Evolutionary conservation across 305 asterid genomes (phyloP).

Genomic region (Fraxinus sp.): DNA sequence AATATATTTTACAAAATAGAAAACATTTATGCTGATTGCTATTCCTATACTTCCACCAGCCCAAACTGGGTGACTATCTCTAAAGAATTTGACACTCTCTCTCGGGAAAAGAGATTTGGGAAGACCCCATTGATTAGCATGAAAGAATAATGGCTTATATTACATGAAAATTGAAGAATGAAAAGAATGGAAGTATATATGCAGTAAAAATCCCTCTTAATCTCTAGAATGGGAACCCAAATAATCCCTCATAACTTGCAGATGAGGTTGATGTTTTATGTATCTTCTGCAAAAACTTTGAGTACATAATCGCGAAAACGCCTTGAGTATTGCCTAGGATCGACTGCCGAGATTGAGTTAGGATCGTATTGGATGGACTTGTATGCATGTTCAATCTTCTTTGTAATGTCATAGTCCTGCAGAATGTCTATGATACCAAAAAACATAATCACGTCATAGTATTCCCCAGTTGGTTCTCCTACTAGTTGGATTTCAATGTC

Average conservation of each 20-base stretch:
- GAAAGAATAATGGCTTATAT: constrained; percentile 3
- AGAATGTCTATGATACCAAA: constrained; percentile 92
- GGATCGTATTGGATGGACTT: constrained; percentile 92
- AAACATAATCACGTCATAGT: constrained; percentile 72
- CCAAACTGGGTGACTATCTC: constrained; percentile 17
- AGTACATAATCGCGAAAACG: constrained; percentile 83
- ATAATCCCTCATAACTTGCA: constrained; percentile 24
- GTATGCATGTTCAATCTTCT: constrained; percentile 92
- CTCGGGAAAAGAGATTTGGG: background rate
- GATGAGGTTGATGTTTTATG: constrained; percentile 23
- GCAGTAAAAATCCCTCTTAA: constrained; percentile 23
- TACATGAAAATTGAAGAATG: constrained; percentile 19
- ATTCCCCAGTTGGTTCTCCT: constrained; percentile 91
- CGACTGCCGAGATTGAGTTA: constrained; percentile 88
- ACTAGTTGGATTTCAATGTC: constrained; percentile 45
- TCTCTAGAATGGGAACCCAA: background rate
- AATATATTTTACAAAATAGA: background rate
- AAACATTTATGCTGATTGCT: background rate
- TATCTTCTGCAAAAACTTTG: constrained; percentile 77
- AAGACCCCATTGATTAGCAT: background rate
- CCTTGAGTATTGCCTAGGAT: constrained; percentile 76
- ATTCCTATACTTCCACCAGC: constrained; percentile 21
- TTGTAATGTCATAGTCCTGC: constrained; percentile 91
- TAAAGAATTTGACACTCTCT: background rate
- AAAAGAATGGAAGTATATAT: constrained; percentile 26